Base-by-base conservation (phyloP, 805 yeast genomes). In the Cyberlindnera galapagoensis region DNA sequence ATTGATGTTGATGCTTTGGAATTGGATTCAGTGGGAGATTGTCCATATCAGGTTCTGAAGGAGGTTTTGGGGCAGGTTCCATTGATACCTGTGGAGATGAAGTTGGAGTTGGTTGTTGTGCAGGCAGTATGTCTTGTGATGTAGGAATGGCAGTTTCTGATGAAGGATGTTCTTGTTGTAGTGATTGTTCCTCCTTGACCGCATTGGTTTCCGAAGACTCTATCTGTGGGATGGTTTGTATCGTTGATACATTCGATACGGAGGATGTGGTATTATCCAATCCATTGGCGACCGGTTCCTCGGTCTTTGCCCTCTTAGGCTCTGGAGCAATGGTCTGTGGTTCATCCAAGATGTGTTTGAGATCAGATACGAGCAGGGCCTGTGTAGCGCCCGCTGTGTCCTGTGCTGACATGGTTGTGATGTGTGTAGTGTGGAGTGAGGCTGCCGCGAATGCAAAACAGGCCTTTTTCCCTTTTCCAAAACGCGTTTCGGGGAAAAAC, bases 1-100 rank as follows among this genome's bases (percentile, higher is more conserved):
- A 88, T 51, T 80, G 81, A 47, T 73, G 70, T 59, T 92, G 97
- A 58, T 92, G 97, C 31, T 70, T 66, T 17, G 92, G 90, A 45
- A 83, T 61, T 12, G 94, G 90, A 42, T 65, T 51, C 9, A 47
- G 63, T 3, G 90, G 84, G 16, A 81, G 62, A 43, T 78, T 76
- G 47, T 72, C 50, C 78, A 78, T 71, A 47, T 80, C 87, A 0
- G 88, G 86, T 51, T 80, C 87, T 4, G 66, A 51, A 2, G 82
- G 73, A 1, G 92, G 92, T 36, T 74, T 70, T 9, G 92, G 88
- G 4, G 88, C 90, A 3, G 92, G 86, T 10, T 49, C 57, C 55
- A 60, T 34, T 4, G 23, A 6, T 10, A 10, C 18, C 16, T 21
- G 24, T 20, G 30, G 11, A n/a, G n/a, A n/a, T n/a, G n/a, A n/a